Evolutionary conservation across 768 basidiomycete species (phyloP), one percentile per base, ranked within the genome.

Genomic region (Lactarius akahatsu): DNA sequence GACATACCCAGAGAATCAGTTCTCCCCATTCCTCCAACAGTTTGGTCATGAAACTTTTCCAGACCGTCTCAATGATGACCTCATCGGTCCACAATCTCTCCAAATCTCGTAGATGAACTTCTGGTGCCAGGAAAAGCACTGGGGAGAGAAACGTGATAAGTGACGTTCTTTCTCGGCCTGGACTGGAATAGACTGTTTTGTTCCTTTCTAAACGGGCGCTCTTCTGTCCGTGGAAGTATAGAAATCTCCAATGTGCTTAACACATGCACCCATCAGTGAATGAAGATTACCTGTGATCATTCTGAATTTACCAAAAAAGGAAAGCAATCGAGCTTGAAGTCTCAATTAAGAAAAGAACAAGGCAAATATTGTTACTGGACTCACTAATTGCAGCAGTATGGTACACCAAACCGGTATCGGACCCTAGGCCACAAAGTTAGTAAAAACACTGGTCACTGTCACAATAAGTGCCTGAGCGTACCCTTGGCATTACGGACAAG

Each of bases 171-270:
- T 66, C 30, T 7, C 13, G 55, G 16, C 3, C 41, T 34, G 38
- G 43, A 28, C 4, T 34, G 43, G 59, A 18, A 36, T 64, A 68
- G 4, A 70, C 47, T 3, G 61, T 61, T 30, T 65, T 15, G 10
- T 61, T 40, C 59, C 62, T 47, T 20, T 57, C 28, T 34, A 70
- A 55, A 3, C 68, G 64, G 9, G 70, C 70, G 18, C 58, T 50
- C 4, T 30, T 59, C 59, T 69, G 68, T 20, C 70, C 70, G 9
- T 70, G 70, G 59, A 57, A 61, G 40, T 69, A 58, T 30, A 69
- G 26, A 32, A 66, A 70, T 41, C 61, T 62, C 64, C 64, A 69
- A 57, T 70, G 68, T 34, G 57, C 70, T 70, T 23, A 16, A 57
- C 16, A 40, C 1, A 15, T 2, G 15, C 28, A 10, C 3, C 0